Percentiles rank a stretch among this genome's conserved stretches.
Evolutionary conservation across 164 flowering plant genomes (phyloP).

Genomic region (Vitis rupestris): DNA sequence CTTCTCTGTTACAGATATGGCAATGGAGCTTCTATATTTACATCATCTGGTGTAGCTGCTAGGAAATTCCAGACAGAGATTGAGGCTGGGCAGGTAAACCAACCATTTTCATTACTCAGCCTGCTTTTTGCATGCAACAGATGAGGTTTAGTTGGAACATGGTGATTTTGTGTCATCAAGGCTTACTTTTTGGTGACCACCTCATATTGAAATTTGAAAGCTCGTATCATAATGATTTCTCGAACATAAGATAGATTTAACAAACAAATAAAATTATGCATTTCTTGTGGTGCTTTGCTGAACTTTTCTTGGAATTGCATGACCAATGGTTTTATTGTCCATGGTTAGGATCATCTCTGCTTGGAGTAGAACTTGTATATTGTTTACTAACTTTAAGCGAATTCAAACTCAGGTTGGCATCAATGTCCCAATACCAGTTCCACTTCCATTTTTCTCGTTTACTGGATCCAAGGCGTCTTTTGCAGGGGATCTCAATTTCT

Average conservation of each 20-base stretch:
- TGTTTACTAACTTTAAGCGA: neutral
- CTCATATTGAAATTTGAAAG: too few species aligned
- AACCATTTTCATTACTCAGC: neutral
- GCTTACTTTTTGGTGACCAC: too few species aligned
- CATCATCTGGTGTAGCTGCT: slow-evolving; percentile 65
- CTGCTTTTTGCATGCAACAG: too few species aligned
- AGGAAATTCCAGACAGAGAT: slow-evolving; percentile 69
- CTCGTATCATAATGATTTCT: too few species aligned
- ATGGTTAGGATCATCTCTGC: neutral
- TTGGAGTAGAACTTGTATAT: neutral
- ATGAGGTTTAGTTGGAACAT: too few species aligned
- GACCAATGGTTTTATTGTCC: neutral
- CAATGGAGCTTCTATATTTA: slow-evolving; percentile 67
- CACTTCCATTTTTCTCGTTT: slow-evolving; percentile 77
- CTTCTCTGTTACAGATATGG: slow-evolving; percentile 46
- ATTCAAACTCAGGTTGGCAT: slow-evolving; percentile 53
- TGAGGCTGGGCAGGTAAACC: slow-evolving; percentile 59
- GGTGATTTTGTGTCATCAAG: too few species aligned
- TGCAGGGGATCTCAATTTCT: slow-evolving; percentile 69
- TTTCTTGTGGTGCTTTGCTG: too few species aligned
- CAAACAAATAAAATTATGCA: too few species aligned
- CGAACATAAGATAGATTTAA: too few species aligned
- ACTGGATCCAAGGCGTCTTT: slow-evolving; percentile 78
- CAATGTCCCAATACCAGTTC: slow-evolving; percentile 78
- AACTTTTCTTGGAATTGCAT: neutral